Evolutionary conservation across 148 eudicot species (phyloP).

Genomic region (Pouteria glomerata): DNA sequence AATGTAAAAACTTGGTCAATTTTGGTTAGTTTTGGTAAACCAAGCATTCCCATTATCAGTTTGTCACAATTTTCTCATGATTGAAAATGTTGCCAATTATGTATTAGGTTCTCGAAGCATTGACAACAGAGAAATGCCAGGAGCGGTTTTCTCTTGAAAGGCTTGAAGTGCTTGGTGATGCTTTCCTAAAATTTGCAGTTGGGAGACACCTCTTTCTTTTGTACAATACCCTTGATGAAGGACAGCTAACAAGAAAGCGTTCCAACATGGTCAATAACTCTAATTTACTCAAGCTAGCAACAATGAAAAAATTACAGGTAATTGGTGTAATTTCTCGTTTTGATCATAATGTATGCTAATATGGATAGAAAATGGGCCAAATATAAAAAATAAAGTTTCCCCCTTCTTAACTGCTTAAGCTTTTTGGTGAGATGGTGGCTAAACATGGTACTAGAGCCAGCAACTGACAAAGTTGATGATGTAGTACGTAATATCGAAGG

Average conservation of each 20-base stretch:
- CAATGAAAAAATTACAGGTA: slow-evolving; percentile 62
- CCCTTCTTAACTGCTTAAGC: no score
- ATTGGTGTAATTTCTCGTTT: slow-evolving; percentile 4
- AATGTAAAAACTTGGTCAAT: no score
- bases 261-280: slow-evolving; percentile 74
- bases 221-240: slow-evolving; percentile 76
- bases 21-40: no score
- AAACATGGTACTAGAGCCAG: no score
- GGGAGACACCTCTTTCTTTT: slow-evolving; percentile 79
- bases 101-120: slow-evolving; percentile 85
- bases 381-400: no score
- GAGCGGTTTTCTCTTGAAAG: slow-evolving; percentile 92
- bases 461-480: no score
- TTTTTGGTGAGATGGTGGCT: no score
- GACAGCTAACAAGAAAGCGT: slow-evolving; percentile 87
- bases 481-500: no score
- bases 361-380: no score
- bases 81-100: slow-evolving; percentile 8
- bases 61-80: not conserved
- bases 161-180: slow-evolving; percentile 97
- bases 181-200: slow-evolving; percentile 92
- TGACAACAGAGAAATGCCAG: slow-evolving; percentile 81
- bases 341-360: not conserved
- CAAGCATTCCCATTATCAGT: not conserved
- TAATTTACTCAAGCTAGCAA: slow-evolving; percentile 69